Evolutionary conservation across 2,329 filamentous ascomycete genomes (phyloP).

Genomic region (Stagonosporopsis rhizophila): DNA sequence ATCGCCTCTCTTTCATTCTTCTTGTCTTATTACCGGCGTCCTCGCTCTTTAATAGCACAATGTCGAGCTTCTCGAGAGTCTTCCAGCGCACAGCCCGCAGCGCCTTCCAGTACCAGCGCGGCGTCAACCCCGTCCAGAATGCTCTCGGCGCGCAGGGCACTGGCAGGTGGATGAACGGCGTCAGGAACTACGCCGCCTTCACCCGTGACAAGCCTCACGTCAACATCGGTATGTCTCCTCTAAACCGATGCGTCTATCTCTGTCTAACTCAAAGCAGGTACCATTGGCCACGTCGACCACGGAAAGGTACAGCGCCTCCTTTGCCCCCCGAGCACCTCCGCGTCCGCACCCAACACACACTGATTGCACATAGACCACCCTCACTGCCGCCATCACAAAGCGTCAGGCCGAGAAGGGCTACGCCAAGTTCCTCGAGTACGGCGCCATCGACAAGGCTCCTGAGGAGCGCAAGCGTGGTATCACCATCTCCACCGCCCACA

Average conservation of each 20-base stretch:
- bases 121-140: slow-evolving; percentile 78
- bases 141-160: slow-evolving; percentile 69
- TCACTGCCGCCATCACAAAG: slow-evolving; percentile 99
- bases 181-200: slow-evolving; percentile 71
- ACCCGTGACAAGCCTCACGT: slow-evolving; percentile 96
- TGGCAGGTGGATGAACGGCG: slow-evolving; percentile 69
- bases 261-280: slow-evolving; percentile 63
- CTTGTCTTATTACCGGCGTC: slow-evolving; percentile 31
- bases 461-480: slow-evolving; percentile 99
- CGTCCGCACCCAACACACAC: slow-evolving; percentile 1
- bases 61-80: slow-evolving; percentile 83
- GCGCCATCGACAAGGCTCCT: slow-evolving; percentile 96
- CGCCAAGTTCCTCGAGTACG: slow-evolving; percentile 96
- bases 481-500: slow-evolving; percentile 97
- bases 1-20: slow-evolving; percentile 39
- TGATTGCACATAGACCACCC: slow-evolving; percentile 74
- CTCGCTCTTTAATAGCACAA: slow-evolving; percentile 57
- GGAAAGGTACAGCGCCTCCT: slow-evolving; percentile 74
- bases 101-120: slow-evolving; percentile 70
- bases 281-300: slow-evolving; percentile 99
- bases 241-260: background rate
- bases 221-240: slow-evolving; percentile 77
- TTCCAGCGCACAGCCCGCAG: slow-evolving; percentile 82
- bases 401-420: slow-evolving; percentile 93
- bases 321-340: slow-evolving; percentile 26